Evolutionary conservation across 2,329 filamentous ascomycete species (phyloP).

Genomic region (Annulohypoxylon truncatum): DNA sequence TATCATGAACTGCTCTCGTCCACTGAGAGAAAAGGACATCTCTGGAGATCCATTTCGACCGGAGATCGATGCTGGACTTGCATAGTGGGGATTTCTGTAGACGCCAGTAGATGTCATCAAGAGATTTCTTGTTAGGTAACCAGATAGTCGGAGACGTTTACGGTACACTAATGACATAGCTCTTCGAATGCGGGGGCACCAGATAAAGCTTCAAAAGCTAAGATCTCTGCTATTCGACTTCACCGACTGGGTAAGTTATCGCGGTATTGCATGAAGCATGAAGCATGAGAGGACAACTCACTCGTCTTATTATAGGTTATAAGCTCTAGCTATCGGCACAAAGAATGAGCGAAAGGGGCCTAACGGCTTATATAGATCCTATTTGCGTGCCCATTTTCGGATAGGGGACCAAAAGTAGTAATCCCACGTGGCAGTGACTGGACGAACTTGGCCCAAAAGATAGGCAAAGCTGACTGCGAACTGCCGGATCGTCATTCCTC

Average conservation of each 20-base stretch:
- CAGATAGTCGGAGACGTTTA: constrained; percentile 29
- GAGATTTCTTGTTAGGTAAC: constrained; percentile 43
- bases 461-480: constrained; percentile 24
- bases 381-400: constrained; percentile 6
- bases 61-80: constrained; percentile 40
- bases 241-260: constrained; percentile 14
- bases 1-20: constrained; percentile 36
- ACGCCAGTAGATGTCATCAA: constrained; percentile 37
- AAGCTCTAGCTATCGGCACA: background rate
- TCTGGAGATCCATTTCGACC: constrained; percentile 37
- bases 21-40: constrained; percentile 40
- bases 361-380: constrained; percentile 14
- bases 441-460: constrained; percentile 27
- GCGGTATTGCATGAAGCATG: background rate
- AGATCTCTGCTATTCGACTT: constrained; percentile 15
- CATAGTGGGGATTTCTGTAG: constrained; percentile 33
- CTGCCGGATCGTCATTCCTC: constrained; percentile 29
- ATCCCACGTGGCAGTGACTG: constrained; percentile 37
- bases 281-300: background rate
- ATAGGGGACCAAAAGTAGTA: constrained; percentile 22
- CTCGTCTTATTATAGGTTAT: constrained; percentile 2
- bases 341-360: background rate
- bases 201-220: constrained; percentile 42
- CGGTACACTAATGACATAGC: constrained; percentile 40
- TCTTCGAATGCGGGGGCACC: constrained; percentile 40